A percentile compares a stretch with the other conserved stretches of the same genome.
Conservation (phyloP, 768 basidiomycete genomes). For the Scleroderma bovista region DNA sequence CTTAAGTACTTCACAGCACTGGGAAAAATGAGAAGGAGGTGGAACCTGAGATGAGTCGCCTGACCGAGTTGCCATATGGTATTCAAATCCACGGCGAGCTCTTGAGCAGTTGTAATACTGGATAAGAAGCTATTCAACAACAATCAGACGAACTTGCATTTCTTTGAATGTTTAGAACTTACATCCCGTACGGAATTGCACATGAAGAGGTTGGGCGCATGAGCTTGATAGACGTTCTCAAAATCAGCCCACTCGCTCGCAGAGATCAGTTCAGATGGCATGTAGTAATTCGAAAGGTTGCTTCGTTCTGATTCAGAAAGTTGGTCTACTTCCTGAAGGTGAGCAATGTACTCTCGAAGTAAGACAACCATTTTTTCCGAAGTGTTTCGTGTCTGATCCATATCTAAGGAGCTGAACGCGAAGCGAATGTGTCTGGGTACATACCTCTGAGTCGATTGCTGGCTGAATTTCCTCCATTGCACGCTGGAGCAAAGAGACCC, state of each 20-base stretch:
- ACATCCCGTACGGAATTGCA: conserved; percentile 78
- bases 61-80: conserved; percentile 82
- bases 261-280: conserved; percentile 63
- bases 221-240: conserved; percentile 87
- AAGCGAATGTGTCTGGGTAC: neutral
- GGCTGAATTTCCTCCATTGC: conserved; percentile 10
- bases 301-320: conserved; percentile 27
- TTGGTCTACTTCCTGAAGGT: conserved; percentile 44
- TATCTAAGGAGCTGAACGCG: conserved; percentile 2
- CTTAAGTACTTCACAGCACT: conserved; percentile 85
- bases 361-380: conserved; percentile 50
- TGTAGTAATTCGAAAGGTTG: conserved; percentile 47
- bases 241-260: conserved; percentile 75
- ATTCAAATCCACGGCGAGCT: conserved; percentile 73
- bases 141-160: neutral
- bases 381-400: conserved; percentile 20
- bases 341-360: conserved; percentile 54
- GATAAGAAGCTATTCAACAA: conserved; percentile 60
- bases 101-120: conserved; percentile 85
- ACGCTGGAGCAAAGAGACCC: conserved; percentile 45
- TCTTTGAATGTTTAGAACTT: conserved; percentile 21
- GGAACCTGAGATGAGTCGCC: conserved; percentile 16
- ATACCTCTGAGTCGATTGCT: conserved; percentile 12
- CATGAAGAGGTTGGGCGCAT: conserved; percentile 77
- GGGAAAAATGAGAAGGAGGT: neutral